Evolutionary conservation across 177 flowering plant species (phyloP).

Genomic region (Vitis hybrid): DNA sequence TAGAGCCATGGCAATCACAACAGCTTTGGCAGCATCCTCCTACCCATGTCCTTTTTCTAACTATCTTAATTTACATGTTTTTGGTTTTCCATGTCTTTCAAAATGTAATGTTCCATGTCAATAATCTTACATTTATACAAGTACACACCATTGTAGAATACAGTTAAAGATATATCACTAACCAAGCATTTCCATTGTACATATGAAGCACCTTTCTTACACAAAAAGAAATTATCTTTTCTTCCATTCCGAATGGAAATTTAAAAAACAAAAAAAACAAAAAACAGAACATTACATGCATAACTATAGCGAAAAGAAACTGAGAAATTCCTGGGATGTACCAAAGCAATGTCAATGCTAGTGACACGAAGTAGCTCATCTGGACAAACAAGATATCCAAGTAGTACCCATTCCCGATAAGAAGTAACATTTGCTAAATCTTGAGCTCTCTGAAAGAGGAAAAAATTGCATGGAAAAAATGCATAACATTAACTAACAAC

Average conservation of each 20-base stretch:
- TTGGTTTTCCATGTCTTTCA: neutral
- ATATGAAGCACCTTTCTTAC: no score
- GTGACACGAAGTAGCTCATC: conserved; percentile 97
- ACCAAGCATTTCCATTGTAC: no score
- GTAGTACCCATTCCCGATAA: conserved; percentile 90
- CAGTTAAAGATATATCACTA: no score
- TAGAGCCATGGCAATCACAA: neutral
- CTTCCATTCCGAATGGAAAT: neutral
- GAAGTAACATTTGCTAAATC: conserved; percentile 93
- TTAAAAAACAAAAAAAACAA: no score
- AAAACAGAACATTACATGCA: no score
- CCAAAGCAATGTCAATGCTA: conserved; percentile 98
- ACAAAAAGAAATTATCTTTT: neutral
- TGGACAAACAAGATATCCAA: conserved; percentile 98
- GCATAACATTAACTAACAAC: neutral
- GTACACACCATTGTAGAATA: no score
- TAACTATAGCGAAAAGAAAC: neutral
- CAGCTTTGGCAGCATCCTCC: neutral
- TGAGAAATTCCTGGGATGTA: conserved; percentile 19
- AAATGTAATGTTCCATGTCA: neutral
- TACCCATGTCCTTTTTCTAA: neutral
- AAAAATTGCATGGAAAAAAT: neutral
- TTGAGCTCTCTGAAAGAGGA: conserved; percentile 81
- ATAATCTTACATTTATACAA: no score
- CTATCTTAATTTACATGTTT: neutral